Evolutionary conservation across 768 basidiomycete genomes (phyloP).

Genomic region (Exidia glandulosa): DNA sequence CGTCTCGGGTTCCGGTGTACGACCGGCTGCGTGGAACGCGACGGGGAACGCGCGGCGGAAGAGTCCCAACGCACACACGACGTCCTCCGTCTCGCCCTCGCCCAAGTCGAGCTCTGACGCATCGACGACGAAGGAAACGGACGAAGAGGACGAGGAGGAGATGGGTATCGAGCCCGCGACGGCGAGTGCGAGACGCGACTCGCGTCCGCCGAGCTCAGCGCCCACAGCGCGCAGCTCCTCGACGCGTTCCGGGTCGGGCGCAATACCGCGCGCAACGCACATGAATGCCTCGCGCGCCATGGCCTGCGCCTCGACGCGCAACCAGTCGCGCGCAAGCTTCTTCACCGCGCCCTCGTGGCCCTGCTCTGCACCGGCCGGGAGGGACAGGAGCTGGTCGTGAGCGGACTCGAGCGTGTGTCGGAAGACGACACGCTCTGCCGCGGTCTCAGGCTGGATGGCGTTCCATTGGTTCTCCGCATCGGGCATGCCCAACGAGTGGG

Average conservation of each 20-base stretch:
- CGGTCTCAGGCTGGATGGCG: conserved; percentile 18
- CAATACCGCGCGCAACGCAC: background rate
- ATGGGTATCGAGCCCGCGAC: conserved; percentile 28
- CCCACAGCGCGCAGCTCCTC: background rate
- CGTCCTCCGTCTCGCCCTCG: conserved; percentile 19
- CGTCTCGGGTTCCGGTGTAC: too few relatives aligned
- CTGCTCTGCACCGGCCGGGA: conserved; percentile 9
- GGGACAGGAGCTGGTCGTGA: conserved; percentile 22
- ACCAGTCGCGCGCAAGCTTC: background rate
- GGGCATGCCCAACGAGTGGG: conserved; percentile 31
- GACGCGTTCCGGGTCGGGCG: background rate
- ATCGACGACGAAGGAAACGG: background rate
- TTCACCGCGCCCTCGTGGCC: conserved; percentile 36
- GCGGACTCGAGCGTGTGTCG: conserved; percentile 47
- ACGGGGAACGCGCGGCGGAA: conserved; percentile 49
- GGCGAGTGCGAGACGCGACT: background rate
- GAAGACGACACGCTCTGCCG: conserved; percentile 47
- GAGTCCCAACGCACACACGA: conserved; percentile 50
- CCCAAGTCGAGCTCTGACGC: conserved; percentile 12
- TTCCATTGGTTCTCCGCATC: conserved; percentile 38
- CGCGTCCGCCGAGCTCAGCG: background rate
- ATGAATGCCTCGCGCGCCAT: background rate
- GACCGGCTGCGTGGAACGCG: conserved; percentile 11
- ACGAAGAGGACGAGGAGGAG: conserved; percentile 13
- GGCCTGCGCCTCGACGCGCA: background rate